phyloP scores from a whole-genome alignment of 2,329 filamentous ascomycete species.

The Chaetoscypha palmicola region DNA sequence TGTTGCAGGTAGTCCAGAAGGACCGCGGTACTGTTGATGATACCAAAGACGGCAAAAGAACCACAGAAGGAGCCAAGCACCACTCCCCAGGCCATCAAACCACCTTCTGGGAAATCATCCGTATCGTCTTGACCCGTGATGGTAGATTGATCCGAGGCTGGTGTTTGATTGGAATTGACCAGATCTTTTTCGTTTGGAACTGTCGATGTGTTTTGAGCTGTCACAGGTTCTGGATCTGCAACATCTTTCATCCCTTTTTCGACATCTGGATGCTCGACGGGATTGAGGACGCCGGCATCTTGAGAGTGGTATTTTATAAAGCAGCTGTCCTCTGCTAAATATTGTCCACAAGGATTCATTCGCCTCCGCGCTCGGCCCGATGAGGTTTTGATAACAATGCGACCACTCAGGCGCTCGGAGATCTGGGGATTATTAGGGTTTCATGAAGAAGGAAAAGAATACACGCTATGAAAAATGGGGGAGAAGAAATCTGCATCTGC shows the following conservation, averaged over 20 bases:
- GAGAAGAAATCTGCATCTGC: background rate
- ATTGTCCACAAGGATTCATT: slow-evolving; percentile 29
- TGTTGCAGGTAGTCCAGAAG: slow-evolving; percentile 56
- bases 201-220: slow-evolving; percentile 8
- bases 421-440: slow-evolving; percentile 3
- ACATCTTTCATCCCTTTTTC: slow-evolving; percentile 15
- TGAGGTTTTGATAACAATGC: background rate
- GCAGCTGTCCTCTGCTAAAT: slow-evolving; percentile 37
- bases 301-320: slow-evolving; percentile 31
- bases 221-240: slow-evolving; percentile 5
- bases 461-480: background rate
- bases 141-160: slow-evolving; percentile 15
- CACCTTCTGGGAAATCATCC: slow-evolving; percentile 57
- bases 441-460: slow-evolving; percentile 10
- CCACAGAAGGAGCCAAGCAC: slow-evolving; percentile 59
- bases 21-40: slow-evolving; percentile 56
- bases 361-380: slow-evolving; percentile 17
- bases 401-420: background rate
- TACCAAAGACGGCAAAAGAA: slow-evolving; percentile 53
- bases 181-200: slow-evolving; percentile 12
- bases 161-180: slow-evolving; percentile 2
- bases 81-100: slow-evolving; percentile 55
- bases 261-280: slow-evolving; percentile 10
- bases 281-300: slow-evolving; percentile 8
- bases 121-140: slow-evolving; percentile 19